These are phyloP conservation scores for Oleoguttula mirabilis DNA, from an alignment of 495 filamentous ascomycete genomes.

Conservation along the genomic window DNA sequence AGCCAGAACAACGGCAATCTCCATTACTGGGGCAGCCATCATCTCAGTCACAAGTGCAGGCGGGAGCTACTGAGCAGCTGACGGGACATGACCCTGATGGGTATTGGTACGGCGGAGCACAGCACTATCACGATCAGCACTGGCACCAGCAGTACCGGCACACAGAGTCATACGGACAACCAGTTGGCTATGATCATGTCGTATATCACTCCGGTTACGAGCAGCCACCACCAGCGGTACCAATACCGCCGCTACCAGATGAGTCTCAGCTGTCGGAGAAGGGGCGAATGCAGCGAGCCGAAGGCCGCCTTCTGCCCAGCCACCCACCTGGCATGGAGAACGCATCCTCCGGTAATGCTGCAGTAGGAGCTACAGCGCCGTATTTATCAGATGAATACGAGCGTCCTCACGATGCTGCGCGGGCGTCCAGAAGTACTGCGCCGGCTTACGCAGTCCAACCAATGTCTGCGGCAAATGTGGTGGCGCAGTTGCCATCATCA, in stretches of 20 bases:
- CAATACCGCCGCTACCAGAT: constrained; percentile 14
- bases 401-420: neutral
- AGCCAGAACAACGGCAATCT: constrained; percentile 6
- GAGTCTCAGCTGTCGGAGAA: constrained; percentile 29
- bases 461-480: too few relatives aligned
- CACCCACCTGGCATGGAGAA: constrained; percentile 24
- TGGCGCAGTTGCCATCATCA: too few relatives aligned
- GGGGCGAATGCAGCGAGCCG: constrained; percentile 28
- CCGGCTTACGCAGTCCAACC: too few relatives aligned
- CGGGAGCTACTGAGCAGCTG: too few relatives aligned
- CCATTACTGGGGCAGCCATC: too few relatives aligned
- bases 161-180: too few relatives aligned
- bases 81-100: too few relatives aligned
- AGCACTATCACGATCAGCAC: neutral
- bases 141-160: neutral
- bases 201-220: too few relatives aligned
- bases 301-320: constrained; percentile 29
- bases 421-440: too few relatives aligned
- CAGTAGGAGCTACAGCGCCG: constrained; percentile 19
- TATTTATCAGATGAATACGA: constrained; percentile 13
- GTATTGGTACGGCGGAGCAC: neutral
- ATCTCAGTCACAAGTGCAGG: too few relatives aligned
- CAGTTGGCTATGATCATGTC: too few relatives aligned
- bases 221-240: constrained; percentile 5
- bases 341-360: neutral